These are phyloP conservation scores for Tulasnella sp. DNA, from an alignment of 768 basidiomycete species.

Conservation along the genomic window DNA sequence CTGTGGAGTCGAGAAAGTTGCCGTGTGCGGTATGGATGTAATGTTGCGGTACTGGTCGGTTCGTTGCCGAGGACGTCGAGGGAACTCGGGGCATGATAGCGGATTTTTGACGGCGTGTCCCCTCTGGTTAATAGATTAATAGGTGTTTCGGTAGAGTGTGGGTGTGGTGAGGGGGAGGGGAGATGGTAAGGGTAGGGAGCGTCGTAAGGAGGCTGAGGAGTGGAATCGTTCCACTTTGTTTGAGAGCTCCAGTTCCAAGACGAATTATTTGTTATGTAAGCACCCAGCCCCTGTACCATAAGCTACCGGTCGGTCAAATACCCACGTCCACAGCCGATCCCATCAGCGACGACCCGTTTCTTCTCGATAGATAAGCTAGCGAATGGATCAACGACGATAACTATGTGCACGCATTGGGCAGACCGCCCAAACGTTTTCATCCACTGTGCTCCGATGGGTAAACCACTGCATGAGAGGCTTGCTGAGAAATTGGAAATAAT, in stretches of 20 bases:
- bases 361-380: background rate
- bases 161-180: background rate
- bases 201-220: background rate
- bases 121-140: background rate
- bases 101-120: background rate
- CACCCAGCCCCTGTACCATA: background rate
- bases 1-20: slow-evolving; percentile 64
- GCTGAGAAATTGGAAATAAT: background rate
- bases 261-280: background rate
- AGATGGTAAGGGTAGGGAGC: background rate
- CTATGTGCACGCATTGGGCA: background rate
- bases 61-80: slow-evolving; percentile 51
- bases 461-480: background rate
- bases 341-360: background rate
- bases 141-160: background rate
- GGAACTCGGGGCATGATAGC: slow-evolving; percentile 48
- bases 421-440: background rate
- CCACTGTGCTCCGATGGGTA: background rate
- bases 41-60: slow-evolving; percentile 37
- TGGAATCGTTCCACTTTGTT: slow-evolving; percentile 4
- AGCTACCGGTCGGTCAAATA: background rate
- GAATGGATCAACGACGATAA: background rate
- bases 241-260: background rate
- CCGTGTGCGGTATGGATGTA: slow-evolving; percentile 60
- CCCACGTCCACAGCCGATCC: background rate